Evolutionary conservation across 2,329 filamentous ascomycete genomes (phyloP), one percentile per base, ranked within the genome.

Genomic region (Elsinoe arachidis): DNA sequence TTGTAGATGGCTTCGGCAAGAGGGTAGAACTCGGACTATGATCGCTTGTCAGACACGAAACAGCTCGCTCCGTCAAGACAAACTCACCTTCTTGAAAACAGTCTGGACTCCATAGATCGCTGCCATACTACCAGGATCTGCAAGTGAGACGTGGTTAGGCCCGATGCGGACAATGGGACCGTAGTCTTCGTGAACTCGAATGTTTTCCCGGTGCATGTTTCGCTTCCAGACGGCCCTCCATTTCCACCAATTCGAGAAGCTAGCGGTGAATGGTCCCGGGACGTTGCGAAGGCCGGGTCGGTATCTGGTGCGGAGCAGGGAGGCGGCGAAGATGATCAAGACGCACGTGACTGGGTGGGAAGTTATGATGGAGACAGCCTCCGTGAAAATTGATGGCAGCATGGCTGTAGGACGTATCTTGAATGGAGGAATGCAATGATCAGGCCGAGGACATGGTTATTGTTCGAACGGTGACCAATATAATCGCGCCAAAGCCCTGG

Each of bases 111-210:
- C 86, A 62, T 91, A 90, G 57, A 90, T 80, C 44, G 74, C 67
- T 33, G 77, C 75, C 52, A 92, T 87, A 4, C 85, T 85, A 9
- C 75, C 76, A 34, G 85, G 84, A 64, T 90, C 86, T 57, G 82
- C 84, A 51, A 92, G 75, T 59, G 84, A 88, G 63, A 90, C 76
- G 63, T 90, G 86, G 63, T 87, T 83, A 0, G 88, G 88, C 63
- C 87, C 84, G 64, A 91, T 85, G 19, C 88, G 80, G 30, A 91
- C 82, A 0, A 92, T 70, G 2, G 82, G 81, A 2, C 87, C 87
- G 15, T 85, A 74, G 63, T 81, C 81, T 72, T 83, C 79, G 72
- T 92, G 88, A 1, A 80, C 72, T 33, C 81, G 65, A 62, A 49
- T 49, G 26, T 49, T 26, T 21, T 49, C 44, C 11, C 10, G 44